These are phyloP conservation scores for Verbascum thapsus DNA, from an alignment of 257 asterid species.

Conservation along the genomic window DNA sequence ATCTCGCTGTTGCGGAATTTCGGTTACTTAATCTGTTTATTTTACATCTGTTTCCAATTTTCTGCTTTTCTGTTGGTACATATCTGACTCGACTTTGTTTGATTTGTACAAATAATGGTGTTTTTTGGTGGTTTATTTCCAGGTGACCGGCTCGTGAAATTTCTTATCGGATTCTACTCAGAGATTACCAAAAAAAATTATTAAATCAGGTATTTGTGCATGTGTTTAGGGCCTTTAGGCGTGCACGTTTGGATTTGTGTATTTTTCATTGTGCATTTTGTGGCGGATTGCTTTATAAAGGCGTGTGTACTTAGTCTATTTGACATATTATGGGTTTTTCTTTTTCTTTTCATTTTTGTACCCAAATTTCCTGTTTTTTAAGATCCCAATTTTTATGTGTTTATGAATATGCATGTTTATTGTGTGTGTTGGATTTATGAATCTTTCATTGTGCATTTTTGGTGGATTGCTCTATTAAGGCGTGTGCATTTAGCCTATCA, in stretches of 20 bases:
- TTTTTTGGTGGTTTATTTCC: slow-evolving; percentile 35
- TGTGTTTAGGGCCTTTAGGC: too few relatives aligned
- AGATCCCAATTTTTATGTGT: neutral
- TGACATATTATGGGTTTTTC: neutral
- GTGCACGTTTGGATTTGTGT: slow-evolving; percentile 18
- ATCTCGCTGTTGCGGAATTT: slow-evolving; percentile 14
- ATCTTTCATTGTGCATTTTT: too few relatives aligned
- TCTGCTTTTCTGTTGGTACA: neutral
- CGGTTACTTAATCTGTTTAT: slow-evolving; percentile 19
- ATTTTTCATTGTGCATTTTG: neutral
- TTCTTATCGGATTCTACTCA: neutral
- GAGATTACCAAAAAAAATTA: slow-evolving; percentile 12
- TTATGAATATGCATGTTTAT: slow-evolving; percentile 8
- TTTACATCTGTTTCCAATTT: neutral
- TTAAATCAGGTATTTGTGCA: slow-evolving; percentile 30
- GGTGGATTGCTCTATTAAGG: too few relatives aligned
- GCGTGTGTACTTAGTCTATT: slow-evolving; percentile 9
- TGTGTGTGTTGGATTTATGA: too few relatives aligned
- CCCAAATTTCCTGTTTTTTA: slow-evolving; percentile 20
- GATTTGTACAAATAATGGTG: too few relatives aligned
- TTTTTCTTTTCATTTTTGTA: too few relatives aligned
- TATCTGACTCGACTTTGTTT: slow-evolving; percentile 10
- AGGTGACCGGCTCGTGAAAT: slow-evolving; percentile 23
- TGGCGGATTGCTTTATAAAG: slow-evolving; percentile 23
- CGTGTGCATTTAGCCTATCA: too few relatives aligned